These are phyloP conservation scores for Protoeuglena noctilucae DNA, from an alignment of 139 green algal species.

Conservation along the genomic window DNA sequence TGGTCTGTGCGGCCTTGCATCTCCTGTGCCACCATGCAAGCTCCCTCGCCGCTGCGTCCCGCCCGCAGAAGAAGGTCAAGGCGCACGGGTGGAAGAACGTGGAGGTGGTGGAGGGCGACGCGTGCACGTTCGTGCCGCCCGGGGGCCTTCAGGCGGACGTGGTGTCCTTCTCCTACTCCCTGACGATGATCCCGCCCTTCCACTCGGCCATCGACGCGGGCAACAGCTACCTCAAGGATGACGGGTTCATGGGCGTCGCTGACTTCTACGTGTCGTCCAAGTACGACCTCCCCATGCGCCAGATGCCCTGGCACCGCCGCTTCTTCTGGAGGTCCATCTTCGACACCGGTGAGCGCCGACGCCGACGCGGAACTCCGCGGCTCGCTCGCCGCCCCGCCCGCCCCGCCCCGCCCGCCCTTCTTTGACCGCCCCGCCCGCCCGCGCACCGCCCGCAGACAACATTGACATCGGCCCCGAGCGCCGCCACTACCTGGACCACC, in stretches of 20 bases:
- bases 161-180: constrained; percentile 96
- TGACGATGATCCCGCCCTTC: constrained; percentile 97
- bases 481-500: constrained; percentile 79
- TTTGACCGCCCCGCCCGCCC: too few species aligned
- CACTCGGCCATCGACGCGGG: constrained; percentile 75
- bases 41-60: too few species aligned
- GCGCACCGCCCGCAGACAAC: too few species aligned
- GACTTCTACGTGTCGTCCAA: constrained; percentile 86
- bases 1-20: too few species aligned
- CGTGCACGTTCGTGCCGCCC: constrained; percentile 60
- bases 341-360: background rate
- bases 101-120: constrained; percentile 78
- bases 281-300: constrained; percentile 82
- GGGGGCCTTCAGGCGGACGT: constrained; percentile 44
- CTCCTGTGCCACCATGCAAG: too few species aligned
- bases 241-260: constrained; percentile 72
- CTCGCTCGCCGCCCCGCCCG: background rate
- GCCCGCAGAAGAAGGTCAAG: constrained; percentile 51
- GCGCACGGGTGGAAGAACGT: constrained; percentile 84
- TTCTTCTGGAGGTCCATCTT: constrained; percentile 83
- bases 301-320: constrained; percentile 64
- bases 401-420: constrained; percentile 26
- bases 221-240: constrained; percentile 50
- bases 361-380: background rate
- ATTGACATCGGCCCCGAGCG: constrained; percentile 93